These are phyloP conservation scores for Colletotrichum tropicale DNA, from an alignment of 2,329 filamentous ascomycete species.

Conservation along the genomic window DNA sequence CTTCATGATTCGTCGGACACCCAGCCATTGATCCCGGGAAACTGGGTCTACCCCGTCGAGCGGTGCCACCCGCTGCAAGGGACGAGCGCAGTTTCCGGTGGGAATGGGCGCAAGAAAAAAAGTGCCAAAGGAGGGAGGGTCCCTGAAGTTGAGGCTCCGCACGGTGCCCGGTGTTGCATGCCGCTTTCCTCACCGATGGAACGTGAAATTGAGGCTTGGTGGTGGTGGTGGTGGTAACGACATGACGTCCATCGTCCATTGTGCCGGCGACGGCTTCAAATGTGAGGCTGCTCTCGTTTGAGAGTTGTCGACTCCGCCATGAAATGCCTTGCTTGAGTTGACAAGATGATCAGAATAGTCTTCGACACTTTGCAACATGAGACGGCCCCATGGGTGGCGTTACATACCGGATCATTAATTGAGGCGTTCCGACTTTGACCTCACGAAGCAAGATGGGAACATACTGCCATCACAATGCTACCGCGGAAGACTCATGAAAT, in stretches of 20 bases:
- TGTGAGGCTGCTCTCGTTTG: not conserved
- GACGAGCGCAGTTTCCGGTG: not conserved
- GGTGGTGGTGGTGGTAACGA: not conserved
- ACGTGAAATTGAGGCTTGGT: not conserved
- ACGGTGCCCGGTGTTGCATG: not conserved
- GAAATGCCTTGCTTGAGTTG: not conserved
- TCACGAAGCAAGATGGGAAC: not conserved
- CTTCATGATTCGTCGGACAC: not conserved
- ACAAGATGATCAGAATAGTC: not conserved
- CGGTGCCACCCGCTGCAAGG: not conserved
- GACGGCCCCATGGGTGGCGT: not conserved
- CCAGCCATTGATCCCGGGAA: not conserved
- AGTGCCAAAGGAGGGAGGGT: not conserved
- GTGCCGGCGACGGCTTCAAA: not conserved
- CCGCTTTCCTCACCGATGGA: slow-evolving; percentile 8
- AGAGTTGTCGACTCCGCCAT: not conserved
- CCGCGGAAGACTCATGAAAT: not conserved
- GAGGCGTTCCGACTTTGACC: not conserved
- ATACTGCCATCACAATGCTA: not conserved
- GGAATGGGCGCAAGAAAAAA: not conserved
- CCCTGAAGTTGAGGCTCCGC: slow-evolving; percentile 10
- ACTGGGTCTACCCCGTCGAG: slow-evolving; percentile 9
- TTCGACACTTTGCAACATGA: not conserved
- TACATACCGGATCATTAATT: not conserved
- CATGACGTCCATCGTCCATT: not conserved